These are phyloP conservation scores for Fusarium zealandicum DNA, from an alignment of 2,329 filamentous ascomycete genomes.

Conservation along the genomic window DNA sequence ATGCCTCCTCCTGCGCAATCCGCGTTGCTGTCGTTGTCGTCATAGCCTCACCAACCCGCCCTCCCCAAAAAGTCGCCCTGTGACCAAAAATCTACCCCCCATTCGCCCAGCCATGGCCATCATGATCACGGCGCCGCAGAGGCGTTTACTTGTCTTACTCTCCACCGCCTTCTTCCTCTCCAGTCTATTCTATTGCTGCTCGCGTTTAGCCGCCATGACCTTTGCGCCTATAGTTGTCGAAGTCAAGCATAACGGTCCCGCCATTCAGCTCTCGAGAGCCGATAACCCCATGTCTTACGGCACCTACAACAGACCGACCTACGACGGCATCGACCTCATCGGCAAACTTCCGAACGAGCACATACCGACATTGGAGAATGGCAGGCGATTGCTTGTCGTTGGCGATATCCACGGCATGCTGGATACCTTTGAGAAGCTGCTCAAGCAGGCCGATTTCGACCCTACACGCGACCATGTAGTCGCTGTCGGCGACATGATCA, in stretches of 20 bases:
- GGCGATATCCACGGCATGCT: conserved; percentile 94
- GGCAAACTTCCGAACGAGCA: conserved; percentile 42
- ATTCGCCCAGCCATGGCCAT: conserved; percentile 28
- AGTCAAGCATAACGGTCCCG: conserved; percentile 5
- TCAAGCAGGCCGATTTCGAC: conserved; percentile 72
- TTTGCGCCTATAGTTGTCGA: conserved; percentile 16
- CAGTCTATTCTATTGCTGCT: conserved; percentile 46
- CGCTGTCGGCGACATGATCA: conserved; percentile 79
- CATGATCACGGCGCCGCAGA: conserved; percentile 39
- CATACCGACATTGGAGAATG: conserved; percentile 46
- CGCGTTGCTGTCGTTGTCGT: conserved; percentile 13
- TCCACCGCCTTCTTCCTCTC: conserved; percentile 45
- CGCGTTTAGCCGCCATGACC: conserved; percentile 43
- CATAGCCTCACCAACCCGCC: conserved; percentile 14
- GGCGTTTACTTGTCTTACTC: conserved; percentile 43
- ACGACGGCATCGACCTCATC: conserved; percentile 45
- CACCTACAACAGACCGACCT: conserved; percentile 48
- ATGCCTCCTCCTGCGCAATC: conserved; percentile 8
- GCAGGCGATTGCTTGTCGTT: conserved; percentile 76
- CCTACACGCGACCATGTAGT: conserved; percentile 71
- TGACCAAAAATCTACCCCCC: conserved; percentile 3
- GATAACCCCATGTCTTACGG: conserved; percentile 52
- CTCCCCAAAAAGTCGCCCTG: neutral
- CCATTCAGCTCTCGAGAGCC: conserved; percentile 37
- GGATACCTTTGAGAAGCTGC: conserved; percentile 68